Base-by-base conservation (phyloP, 1,139 yeast genomes). In the Petasospora fabianii region DNA sequence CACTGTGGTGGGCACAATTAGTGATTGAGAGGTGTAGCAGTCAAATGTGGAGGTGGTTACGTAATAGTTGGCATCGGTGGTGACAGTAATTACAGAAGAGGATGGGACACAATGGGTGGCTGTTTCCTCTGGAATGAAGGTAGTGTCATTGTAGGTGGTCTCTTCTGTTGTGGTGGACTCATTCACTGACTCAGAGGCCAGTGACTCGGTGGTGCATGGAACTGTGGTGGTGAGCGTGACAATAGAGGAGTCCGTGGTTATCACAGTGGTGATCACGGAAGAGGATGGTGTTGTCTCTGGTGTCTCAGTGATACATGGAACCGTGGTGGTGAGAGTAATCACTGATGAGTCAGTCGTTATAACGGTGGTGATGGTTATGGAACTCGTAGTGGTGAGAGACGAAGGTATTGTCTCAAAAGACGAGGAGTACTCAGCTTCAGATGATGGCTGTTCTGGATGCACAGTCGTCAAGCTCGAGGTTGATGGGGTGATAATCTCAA, bases 1-100 rank as follows among this genome's bases (percentile, higher is more conserved):
- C 14, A n/a, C 13, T 7, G 26, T 16, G 20, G 18, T 29, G 6
- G 32, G 19, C 16, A 12, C 22, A 22, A 22, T 11, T 22, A 10
- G 26, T 5, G 26, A 11, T 22, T 22, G 13, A 5, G 26, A 14
- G 6, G 32, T 6, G 19, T 13, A 29, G 14, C 15, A 18, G 18
- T 15, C 24, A 6, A 12, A 7, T 19, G 33, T 21, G 27, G 24
- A 24, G 28, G 30, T 18, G 15, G 15, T 16, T 6, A 28, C 28
- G 11, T 27, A 27, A 13, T n/a, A 27, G 21, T 14, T 16, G 18
- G 32, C 29, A 7, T 30, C 26, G 20, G 32, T 34, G 12, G 36
- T 29, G 29, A 34, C 19, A 16, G 36, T 29, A 24, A 34, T 12
- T 4, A 32, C 30, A 14, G 19, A 21, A 22, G 40, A 17, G n/a